Base-by-base conservation (phyloP, 306 rosid genomes). In the Pyrus pyrifolia region DNA sequence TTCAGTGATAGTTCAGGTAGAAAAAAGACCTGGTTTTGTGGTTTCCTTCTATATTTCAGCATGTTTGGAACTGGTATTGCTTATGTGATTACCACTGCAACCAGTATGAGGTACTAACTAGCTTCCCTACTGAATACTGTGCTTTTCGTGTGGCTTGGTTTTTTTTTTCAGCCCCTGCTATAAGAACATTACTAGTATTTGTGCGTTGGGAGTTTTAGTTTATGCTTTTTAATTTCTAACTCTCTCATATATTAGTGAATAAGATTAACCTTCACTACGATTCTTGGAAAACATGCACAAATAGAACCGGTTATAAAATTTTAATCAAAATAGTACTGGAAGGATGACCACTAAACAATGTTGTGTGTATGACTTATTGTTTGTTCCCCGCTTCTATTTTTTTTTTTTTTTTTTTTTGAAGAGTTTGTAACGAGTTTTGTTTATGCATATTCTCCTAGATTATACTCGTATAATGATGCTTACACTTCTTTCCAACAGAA, bases 71-170 rank as follows among this genome's bases (percentile, higher is more conserved):
- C 84, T 46, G 18, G 57, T 81, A 51, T 63, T 71, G 98, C 94
- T n/a, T 90, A 90, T 79, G 88, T 85, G 12, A 60, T 90, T 66
- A 87, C 98, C 57, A 85, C 94, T 46, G 96, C 93, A 69, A 85
- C 82, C 10, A 70, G 96, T 85, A 49, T 85, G 70, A 77, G 89
- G 96, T 93, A 88, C 57, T 58, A 1, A 51, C 55, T 78, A 72
- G 4, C 22, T 30, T 49, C 42, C 73, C 22, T 35, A 33, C 8
- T 15, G 23, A 17, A 31, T 70, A 57, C 17, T n/a, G 55, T 33
- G 11, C 2, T 52, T 30, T 38, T 71, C 29, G 3, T 11, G 52
- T 25, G 4, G 17, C 23, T 59, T 51, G 3, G 55, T 51, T 51
- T 51, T 51, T 51, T 51, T 21, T 51, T 51, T 51, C 64, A 22